Conservation (phyloP, 192 early-diverging fungal genomes). For the Phlyctochytrium planicorne region DNA sequence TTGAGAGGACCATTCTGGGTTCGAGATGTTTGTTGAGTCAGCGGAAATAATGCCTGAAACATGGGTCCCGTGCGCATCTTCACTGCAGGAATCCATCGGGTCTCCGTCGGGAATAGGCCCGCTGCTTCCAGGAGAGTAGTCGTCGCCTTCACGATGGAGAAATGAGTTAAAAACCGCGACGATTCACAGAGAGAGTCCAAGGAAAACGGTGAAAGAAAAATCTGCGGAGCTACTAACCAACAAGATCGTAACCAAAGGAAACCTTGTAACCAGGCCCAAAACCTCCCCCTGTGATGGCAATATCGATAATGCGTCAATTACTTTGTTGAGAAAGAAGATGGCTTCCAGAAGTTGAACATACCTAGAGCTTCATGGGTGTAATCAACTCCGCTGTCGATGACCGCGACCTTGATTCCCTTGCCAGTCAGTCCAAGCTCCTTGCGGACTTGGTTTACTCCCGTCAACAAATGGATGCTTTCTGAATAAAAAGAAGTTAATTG, state of each 20-base stretch:
- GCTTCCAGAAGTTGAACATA: too few relatives aligned
- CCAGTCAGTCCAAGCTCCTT: constrained; percentile 27
- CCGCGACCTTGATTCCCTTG: constrained; percentile 41
- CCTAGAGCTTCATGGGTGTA: too few relatives aligned
- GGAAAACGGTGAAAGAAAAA: too few relatives aligned
- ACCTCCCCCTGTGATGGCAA: too few relatives aligned
- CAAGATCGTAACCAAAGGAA: constrained; percentile 28
- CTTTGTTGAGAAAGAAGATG: constrained; percentile 43
- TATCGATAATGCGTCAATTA: constrained; percentile 42
- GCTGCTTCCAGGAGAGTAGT: too few relatives aligned
- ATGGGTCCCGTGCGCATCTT: constrained; percentile 41
- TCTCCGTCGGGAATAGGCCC: constrained; percentile 34
- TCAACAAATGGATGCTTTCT: constrained; percentile 18
- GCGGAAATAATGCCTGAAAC: constrained; percentile 38
- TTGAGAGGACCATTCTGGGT: too few relatives aligned
- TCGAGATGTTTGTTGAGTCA: constrained; percentile 24
- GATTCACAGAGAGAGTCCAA: too few relatives aligned
- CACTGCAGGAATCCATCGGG: constrained; percentile 37
- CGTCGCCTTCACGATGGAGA: constrained; percentile 23
- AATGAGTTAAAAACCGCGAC: too few relatives aligned
- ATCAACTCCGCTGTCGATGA: too few relatives aligned
- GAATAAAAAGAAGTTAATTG: too few relatives aligned
- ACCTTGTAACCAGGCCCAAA: constrained; percentile 34
- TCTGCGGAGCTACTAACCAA: too few relatives aligned
- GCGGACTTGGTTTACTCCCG: constrained; percentile 23